Evolutionary conservation across 176 grass and related monocot genomes (phyloP).

Genomic region (Zoysia pacifica): DNA sequence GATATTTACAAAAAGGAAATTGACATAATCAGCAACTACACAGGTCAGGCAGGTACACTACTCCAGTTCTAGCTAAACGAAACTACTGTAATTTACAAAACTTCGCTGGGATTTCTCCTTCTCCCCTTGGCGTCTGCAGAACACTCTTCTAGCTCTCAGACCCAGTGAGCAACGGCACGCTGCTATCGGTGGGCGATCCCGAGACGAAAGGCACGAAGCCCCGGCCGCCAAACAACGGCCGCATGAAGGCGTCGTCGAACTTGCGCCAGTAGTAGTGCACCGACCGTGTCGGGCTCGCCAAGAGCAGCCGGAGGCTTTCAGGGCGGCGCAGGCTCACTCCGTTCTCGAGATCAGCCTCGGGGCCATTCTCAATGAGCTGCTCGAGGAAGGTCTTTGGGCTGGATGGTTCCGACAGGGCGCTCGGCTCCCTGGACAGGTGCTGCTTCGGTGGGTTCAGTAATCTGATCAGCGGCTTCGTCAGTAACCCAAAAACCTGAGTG

Average conservation of each 20-base stretch:
- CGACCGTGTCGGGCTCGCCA: conserved; percentile 54
- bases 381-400: conserved; percentile 80
- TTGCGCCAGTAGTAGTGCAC: conserved; percentile 92
- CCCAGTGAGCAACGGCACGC: conserved; percentile 31
- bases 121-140: background rate
- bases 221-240: conserved; percentile 77
- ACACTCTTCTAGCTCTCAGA: conserved; percentile 19
- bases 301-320: conserved; percentile 67
- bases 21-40: background rate
- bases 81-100: conserved; percentile 47
- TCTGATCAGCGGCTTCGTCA: conserved; percentile 83
- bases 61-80: background rate
- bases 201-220: conserved; percentile 76
- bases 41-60: background rate
- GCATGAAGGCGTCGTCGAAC: conserved; percentile 83
- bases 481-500: conserved; percentile 77
- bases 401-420: conserved; percentile 60
- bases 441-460: conserved; percentile 51
- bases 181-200: conserved; percentile 64
- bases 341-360: conserved; percentile 41
- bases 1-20: background rate
- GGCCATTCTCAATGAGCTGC: conserved; percentile 33
- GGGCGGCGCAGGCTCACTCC: conserved; percentile 47
- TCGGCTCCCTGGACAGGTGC: conserved; percentile 53
- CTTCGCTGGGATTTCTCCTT: background rate